These are phyloP conservation scores for Aspergillus hiratsukae DNA, from an alignment of 2,329 filamentous ascomycete species.

Conservation along the genomic window DNA sequence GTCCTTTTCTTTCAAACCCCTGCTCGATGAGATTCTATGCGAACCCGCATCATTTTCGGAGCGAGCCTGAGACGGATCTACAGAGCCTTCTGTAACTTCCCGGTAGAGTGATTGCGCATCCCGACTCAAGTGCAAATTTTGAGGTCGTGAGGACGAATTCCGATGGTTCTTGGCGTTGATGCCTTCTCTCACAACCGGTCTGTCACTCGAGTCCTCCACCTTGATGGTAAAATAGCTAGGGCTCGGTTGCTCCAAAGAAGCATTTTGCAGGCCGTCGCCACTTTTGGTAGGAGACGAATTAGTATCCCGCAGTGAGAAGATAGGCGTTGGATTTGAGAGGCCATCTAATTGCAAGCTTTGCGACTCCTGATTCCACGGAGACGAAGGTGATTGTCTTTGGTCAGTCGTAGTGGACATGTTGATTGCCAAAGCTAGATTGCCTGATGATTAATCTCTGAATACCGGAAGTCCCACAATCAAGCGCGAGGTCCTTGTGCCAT, in stretches of 20 bases:
- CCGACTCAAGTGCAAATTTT: slow-evolving; percentile 57
- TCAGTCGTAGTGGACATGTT: slow-evolving; percentile 29
- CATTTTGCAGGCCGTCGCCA: slow-evolving; percentile 13
- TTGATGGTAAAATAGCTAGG: slow-evolving; percentile 85
- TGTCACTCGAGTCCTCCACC: slow-evolving; percentile 57
- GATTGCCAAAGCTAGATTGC: slow-evolving; percentile 1
- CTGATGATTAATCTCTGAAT: slow-evolving; percentile 4
- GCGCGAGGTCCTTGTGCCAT: slow-evolving; percentile 15
- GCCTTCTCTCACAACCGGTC: slow-evolving; percentile 56
- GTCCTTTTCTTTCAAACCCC: slow-evolving; percentile 4
- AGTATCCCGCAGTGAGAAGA: slow-evolving; percentile 19
- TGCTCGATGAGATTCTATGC: slow-evolving; percentile 16
- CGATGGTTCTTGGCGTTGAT: slow-evolving; percentile 66
- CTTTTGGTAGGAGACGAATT: slow-evolving; percentile 19
- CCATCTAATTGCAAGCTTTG: slow-evolving; percentile 17
- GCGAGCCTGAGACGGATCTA: slow-evolving; percentile 56
- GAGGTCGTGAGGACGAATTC: slow-evolving; percentile 65
- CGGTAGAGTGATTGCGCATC: slow-evolving; percentile 36
- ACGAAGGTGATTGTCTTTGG: slow-evolving; percentile 29
- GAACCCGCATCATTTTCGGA: slow-evolving; percentile 16
- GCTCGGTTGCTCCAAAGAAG: slow-evolving; percentile 45
- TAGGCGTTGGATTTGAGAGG: slow-evolving; percentile 13
- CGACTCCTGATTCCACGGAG: slow-evolving; percentile 27
- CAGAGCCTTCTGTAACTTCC: slow-evolving; percentile 75
- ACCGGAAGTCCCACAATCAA: slow-evolving; percentile 5